A percentile compares a stretch with the other conserved stretches of the same genome.
phyloP scores from a whole-genome alignment of 1,139 yeast species.

The Taphrina wiesneri region DNA sequence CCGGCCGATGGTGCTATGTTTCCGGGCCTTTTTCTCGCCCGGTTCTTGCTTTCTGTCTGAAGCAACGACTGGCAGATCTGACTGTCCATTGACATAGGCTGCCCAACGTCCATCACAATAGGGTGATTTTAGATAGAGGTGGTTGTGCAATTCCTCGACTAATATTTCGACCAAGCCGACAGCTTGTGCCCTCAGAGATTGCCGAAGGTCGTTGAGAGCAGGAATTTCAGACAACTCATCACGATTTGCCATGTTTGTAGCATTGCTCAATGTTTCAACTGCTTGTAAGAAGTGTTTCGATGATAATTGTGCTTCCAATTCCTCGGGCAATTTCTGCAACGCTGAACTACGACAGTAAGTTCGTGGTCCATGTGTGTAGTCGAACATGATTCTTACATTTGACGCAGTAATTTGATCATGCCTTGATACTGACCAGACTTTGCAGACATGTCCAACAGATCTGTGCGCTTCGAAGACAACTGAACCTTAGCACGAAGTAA shows the following conservation, averaged over 20 bases:
- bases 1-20: background rate
- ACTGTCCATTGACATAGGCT: constrained; percentile 43
- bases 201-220: constrained; percentile 36
- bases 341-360: constrained; percentile 54
- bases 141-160: constrained; percentile 72
- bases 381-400: constrained; percentile 12
- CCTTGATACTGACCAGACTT: constrained; percentile 65
- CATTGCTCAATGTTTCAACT: constrained; percentile 61
- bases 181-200: constrained; percentile 34
- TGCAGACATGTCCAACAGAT: constrained; percentile 64
- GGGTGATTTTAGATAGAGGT: constrained; percentile 64
- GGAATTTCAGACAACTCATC: constrained; percentile 61
- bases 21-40: constrained; percentile 4
- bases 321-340: constrained; percentile 60
- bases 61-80: constrained; percentile 52
- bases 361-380: background rate
- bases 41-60: background rate
- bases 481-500: constrained; percentile 55
- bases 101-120: constrained; percentile 47
- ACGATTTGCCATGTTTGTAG: constrained; percentile 58
- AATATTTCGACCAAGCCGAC: constrained; percentile 53
- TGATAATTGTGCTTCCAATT: constrained; percentile 63
- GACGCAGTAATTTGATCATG: constrained; percentile 66
- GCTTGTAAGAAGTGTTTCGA: constrained; percentile 72
- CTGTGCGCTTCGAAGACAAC: constrained; percentile 57